Evolutionary conservation across 768 basidiomycete species (phyloP).

Genomic region (Russula foetens): DNA sequence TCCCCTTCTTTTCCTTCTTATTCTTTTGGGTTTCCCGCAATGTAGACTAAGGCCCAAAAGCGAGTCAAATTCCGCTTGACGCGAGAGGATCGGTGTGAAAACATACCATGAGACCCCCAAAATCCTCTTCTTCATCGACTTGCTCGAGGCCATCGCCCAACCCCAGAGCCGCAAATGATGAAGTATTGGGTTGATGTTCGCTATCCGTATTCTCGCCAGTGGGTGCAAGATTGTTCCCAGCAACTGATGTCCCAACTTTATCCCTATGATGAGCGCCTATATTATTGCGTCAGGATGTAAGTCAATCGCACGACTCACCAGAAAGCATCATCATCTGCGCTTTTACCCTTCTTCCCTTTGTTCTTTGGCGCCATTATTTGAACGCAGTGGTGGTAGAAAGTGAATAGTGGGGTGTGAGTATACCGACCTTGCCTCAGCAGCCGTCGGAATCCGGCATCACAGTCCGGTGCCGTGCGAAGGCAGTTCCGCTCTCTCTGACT

Average conservation of each 20-base stretch:
- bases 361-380: constrained; percentile 50
- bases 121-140: constrained; percentile 49
- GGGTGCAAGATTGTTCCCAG: constrained; percentile 31
- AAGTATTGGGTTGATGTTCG: constrained; percentile 30
- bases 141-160: constrained; percentile 35
- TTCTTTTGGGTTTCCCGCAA: constrained; percentile 48
- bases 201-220: constrained; percentile 33
- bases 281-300: constrained; percentile 15
- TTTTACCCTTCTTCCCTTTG: constrained; percentile 87
- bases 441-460: not conserved
- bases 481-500: too few species aligned
- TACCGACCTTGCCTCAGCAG: too few species aligned
- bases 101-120: constrained; percentile 69
- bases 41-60: constrained; percentile 38
- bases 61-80: not conserved
- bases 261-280: constrained; percentile 37
- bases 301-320: constrained; percentile 42
- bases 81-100: not conserved
- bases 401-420: not conserved
- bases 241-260: constrained; percentile 50
- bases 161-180: constrained; percentile 42
- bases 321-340: constrained; percentile 70
- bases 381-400: not conserved
- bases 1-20: constrained; percentile 51
- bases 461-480: not conserved